phyloP scores from a whole-genome alignment of 192 early-diverging fungal species.

The Coemansia sp. region DNA sequence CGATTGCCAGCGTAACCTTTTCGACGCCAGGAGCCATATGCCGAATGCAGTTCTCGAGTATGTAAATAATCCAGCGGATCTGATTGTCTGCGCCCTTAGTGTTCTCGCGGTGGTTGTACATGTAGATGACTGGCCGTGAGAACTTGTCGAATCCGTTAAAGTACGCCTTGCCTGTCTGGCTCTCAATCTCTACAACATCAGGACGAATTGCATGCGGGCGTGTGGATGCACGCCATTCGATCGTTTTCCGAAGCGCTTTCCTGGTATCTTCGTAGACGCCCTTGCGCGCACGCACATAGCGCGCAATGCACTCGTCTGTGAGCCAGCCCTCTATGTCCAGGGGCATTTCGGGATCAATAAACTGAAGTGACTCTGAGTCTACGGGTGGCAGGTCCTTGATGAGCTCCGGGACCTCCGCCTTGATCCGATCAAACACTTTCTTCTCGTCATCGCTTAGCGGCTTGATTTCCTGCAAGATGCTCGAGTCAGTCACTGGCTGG shows the following conservation, averaged over 20 bases:
- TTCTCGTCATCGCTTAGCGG: conserved; percentile 36
- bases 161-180: conserved; percentile 78
- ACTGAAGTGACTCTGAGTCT: conserved; percentile 25
- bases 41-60: conserved; percentile 73
- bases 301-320: conserved; percentile 59
- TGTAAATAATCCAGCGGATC: conserved; percentile 79
- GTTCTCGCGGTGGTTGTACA: conserved; percentile 78
- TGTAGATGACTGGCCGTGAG: conserved; percentile 73
- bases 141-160: conserved; percentile 77
- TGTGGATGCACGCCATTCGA: conserved; percentile 76
- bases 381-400: conserved; percentile 36
- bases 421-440: conserved; percentile 33
- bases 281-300: conserved; percentile 71
- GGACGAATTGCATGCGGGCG: conserved; percentile 67
- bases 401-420: conserved; percentile 45
- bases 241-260: conserved; percentile 65
- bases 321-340: conserved; percentile 51
- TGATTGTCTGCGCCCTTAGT: conserved; percentile 70
- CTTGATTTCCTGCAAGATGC: conserved; percentile 34
- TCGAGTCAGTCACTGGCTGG: not conserved
- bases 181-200: conserved; percentile 74
- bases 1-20: conserved; percentile 74
- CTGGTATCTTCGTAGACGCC: conserved; percentile 67
- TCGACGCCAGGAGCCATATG: conserved; percentile 71
- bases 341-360: conserved; percentile 31